Evolutionary conservation across 2,329 filamentous ascomycete species (phyloP).

Genomic region (Trichoderma cornu-damae): DNA sequence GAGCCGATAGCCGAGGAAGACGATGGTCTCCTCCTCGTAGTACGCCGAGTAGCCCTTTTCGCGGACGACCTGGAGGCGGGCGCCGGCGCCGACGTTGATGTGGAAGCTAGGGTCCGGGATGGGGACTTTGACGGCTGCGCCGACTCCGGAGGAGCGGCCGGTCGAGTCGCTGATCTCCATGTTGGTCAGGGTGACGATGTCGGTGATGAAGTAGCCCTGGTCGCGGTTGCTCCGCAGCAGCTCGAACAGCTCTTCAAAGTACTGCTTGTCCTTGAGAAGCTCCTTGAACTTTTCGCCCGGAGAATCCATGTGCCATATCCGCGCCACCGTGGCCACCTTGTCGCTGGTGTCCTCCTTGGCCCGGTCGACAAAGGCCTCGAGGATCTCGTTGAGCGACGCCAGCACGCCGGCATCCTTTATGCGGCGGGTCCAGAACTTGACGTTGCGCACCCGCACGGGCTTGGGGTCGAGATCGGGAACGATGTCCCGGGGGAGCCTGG

Average conservation of each 20-base stretch:
- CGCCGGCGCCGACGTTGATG: slow-evolving; percentile 22
- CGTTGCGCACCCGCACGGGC: slow-evolving; percentile 27
- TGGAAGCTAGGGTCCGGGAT: slow-evolving; percentile 24
- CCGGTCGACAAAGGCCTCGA: slow-evolving; percentile 26
- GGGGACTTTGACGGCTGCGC: slow-evolving; percentile 20
- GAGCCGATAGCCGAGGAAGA: slow-evolving; percentile 28
- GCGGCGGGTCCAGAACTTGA: slow-evolving; percentile 28
- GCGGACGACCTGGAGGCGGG: slow-evolving; percentile 20
- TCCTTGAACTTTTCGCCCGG: slow-evolving; percentile 30
- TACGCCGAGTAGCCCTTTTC: slow-evolving; percentile 25
- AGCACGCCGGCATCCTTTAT: slow-evolving; percentile 26
- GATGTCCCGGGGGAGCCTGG: slow-evolving; percentile 24
- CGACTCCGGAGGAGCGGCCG: slow-evolving; percentile 13
- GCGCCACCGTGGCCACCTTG: slow-evolving; percentile 26
- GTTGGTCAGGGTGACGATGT: slow-evolving; percentile 28
- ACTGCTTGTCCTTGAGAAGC: slow-evolving; percentile 25
- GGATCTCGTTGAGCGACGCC: slow-evolving; percentile 26
- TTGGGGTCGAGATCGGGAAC: slow-evolving; percentile 27
- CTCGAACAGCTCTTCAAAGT: slow-evolving; percentile 28
- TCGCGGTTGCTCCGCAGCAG: slow-evolving; percentile 24
- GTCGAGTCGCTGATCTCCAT: slow-evolving; percentile 23
- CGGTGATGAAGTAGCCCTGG: slow-evolving; percentile 29
- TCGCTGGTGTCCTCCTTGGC: slow-evolving; percentile 23
- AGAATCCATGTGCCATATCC: slow-evolving; percentile 31
- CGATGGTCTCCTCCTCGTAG: slow-evolving; percentile 29